Evolutionary conservation across 2,329 filamentous ascomycete genomes (phyloP).

Genomic region (Aspergillus thermomutatus): DNA sequence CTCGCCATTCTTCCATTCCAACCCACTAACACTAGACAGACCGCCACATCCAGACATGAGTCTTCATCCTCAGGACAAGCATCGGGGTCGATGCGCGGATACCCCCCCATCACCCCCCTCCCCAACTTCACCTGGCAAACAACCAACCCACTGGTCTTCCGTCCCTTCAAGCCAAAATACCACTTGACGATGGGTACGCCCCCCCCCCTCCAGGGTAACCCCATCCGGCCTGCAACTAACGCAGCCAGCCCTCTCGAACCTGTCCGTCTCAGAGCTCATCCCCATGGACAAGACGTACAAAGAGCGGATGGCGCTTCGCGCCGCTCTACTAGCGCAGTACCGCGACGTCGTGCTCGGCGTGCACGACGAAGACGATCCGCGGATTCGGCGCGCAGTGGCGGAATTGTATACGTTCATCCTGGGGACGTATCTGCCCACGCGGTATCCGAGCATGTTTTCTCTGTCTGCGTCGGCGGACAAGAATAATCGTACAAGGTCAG

Average conservation of each 20-base stretch:
- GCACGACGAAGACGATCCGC: slow-evolving; percentile 35
- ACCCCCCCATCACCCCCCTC: slow-evolving; percentile 40
- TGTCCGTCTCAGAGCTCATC: slow-evolving; percentile 53
- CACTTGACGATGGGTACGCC: slow-evolving; percentile 61
- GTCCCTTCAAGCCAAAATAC: slow-evolving; percentile 60
- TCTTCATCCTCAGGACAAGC: no score
- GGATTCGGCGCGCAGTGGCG: slow-evolving; percentile 46
- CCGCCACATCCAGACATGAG: not conserved
- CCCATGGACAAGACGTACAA: slow-evolving; percentile 59
- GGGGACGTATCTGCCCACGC: slow-evolving; percentile 52
- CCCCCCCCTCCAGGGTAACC: no score
- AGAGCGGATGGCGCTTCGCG: slow-evolving; percentile 50
- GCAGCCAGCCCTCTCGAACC: slow-evolving; percentile 50
- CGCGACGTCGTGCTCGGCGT: slow-evolving; percentile 39
- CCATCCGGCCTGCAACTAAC: not conserved
- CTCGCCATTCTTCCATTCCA: not conserved
- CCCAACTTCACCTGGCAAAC: slow-evolving; percentile 49
- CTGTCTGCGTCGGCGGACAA: slow-evolving; percentile 23
- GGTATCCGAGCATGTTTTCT: slow-evolving; percentile 55
- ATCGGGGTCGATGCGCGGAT: slow-evolving; percentile 10
- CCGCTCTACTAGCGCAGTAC: slow-evolving; percentile 45
- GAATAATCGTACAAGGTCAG: no score
- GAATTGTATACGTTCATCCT: slow-evolving; percentile 58
- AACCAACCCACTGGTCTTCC: slow-evolving; percentile 51
- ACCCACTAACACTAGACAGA: not conserved